phyloP scores from a whole-genome alignment of 139 green algal species.

The Closterium sp. region DNA sequence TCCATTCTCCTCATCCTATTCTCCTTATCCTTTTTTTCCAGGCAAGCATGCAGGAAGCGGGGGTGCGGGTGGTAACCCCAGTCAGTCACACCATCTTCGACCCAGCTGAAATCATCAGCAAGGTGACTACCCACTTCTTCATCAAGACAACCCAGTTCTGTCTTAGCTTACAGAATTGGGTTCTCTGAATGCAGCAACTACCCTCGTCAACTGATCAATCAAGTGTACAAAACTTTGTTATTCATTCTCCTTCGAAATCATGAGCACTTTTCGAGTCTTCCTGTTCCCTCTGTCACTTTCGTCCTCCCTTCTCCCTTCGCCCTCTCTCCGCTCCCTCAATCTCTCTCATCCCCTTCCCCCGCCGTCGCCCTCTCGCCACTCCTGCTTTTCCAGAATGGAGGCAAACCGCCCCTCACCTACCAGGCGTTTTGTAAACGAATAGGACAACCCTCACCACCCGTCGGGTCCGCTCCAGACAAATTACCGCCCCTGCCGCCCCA shows the following conservation, averaged over 20 bases:
- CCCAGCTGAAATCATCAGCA: constrained; percentile 12
- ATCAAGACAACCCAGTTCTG: no score
- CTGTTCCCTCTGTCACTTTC: not conserved
- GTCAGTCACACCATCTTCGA: constrained; percentile 34
- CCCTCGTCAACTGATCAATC: no score
- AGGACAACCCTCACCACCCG: not conserved
- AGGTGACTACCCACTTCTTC: not conserved
- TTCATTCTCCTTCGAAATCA: no score
- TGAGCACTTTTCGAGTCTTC: no score
- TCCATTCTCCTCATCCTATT: not conserved
- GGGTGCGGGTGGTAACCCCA: constrained; percentile 12
- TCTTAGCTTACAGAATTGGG: no score
- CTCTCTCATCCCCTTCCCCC: not conserved
- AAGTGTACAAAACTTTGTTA: no score
- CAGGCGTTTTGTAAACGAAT: not conserved
- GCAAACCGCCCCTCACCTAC: not conserved
- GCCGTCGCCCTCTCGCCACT: not conserved
- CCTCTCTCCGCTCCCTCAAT: not conserved
- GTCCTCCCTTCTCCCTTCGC: not conserved
- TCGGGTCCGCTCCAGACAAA: not conserved
- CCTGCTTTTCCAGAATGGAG: not conserved
- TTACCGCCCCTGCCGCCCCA: not conserved
- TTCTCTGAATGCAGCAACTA: no score
- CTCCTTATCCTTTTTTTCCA: not conserved
- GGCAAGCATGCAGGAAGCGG: constrained; percentile 6